Conservation (phyloP, 495 filamentous ascomycete species). For the Cudoniella acicularis region DNA sequence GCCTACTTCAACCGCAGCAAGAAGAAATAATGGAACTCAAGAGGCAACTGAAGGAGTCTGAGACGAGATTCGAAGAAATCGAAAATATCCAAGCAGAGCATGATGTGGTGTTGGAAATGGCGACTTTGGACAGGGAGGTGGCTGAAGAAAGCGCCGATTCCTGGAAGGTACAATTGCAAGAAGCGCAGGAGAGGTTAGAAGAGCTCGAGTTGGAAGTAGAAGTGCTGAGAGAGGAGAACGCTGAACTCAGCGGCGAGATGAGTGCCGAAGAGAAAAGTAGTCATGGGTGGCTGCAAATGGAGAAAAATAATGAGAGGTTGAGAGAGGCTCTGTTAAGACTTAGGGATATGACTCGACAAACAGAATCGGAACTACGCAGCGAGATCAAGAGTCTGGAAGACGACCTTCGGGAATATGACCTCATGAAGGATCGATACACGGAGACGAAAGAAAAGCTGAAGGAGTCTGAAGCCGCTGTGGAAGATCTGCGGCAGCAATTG, state of each 20-base stretch:
- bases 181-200: slow-evolving; percentile 67
- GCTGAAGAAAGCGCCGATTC: slow-evolving; percentile 88
- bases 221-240: slow-evolving; percentile 81
- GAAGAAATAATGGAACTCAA: slow-evolving; percentile 74
- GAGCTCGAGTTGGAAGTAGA: slow-evolving; percentile 87
- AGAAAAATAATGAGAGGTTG: slow-evolving; percentile 83
- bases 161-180: slow-evolving; percentile 75
- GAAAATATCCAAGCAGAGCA: slow-evolving; percentile 74
- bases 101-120: slow-evolving; percentile 81
- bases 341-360: slow-evolving; percentile 80
- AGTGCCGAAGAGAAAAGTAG: slow-evolving; percentile 82
- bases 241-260: slow-evolving; percentile 76
- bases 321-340: slow-evolving; percentile 79
- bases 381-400: slow-evolving; percentile 76
- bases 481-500: slow-evolving; percentile 86
- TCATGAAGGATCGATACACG: slow-evolving; percentile 67
- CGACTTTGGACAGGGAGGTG: slow-evolving; percentile 89
- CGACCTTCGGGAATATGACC: slow-evolving; percentile 69
- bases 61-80: slow-evolving; percentile 61
- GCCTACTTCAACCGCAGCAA: slow-evolving; percentile 83
- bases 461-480: slow-evolving; percentile 69
- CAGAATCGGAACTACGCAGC: slow-evolving; percentile 72
- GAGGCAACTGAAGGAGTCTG: slow-evolving; percentile 72
- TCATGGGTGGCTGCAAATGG: slow-evolving; percentile 87
- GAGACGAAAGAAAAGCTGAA: slow-evolving; percentile 66